Evolutionary conservation across 2,329 filamentous ascomycete genomes (phyloP).

Genomic region (Penicillium hesseltinei): DNA sequence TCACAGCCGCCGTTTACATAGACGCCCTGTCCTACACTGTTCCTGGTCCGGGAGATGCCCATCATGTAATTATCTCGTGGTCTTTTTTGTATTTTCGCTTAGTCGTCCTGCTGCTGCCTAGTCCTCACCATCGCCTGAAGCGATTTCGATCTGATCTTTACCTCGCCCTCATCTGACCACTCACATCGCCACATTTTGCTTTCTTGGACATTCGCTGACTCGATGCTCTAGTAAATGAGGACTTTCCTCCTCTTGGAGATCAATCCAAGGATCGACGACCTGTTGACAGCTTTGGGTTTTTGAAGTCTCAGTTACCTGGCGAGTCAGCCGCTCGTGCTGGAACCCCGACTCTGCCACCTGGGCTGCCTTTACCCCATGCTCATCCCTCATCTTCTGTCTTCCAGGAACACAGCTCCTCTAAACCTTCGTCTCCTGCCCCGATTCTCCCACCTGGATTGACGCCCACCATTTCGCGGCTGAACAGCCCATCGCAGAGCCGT

Average conservation of each 20-base stretch:
- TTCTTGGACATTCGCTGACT: slow-evolving; percentile 29
- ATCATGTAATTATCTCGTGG: slow-evolving; percentile 38
- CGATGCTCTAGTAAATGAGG: slow-evolving; percentile 42
- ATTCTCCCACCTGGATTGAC: slow-evolving; percentile 31
- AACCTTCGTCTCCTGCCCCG: slow-evolving; percentile 30
- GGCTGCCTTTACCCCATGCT: slow-evolving; percentile 42
- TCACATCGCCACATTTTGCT: slow-evolving; percentile 11
- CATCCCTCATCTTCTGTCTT: slow-evolving; percentile 38
- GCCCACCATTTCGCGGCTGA: slow-evolving; percentile 25
- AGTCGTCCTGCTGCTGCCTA: slow-evolving; percentile 9
- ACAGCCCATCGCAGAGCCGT: slow-evolving; percentile 30
- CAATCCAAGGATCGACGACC: slow-evolving; percentile 37
- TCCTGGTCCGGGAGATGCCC: slow-evolving; percentile 25
- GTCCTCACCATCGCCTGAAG: neutral
- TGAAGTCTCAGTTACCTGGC: slow-evolving; percentile 35
- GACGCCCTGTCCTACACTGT: slow-evolving; percentile 34
- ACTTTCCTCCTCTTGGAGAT: slow-evolving; percentile 48
- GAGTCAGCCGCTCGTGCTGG: slow-evolving; percentile 36
- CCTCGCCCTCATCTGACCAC: slow-evolving; percentile 8
- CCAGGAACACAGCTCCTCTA: slow-evolving; percentile 33
- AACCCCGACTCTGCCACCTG: slow-evolving; percentile 43
- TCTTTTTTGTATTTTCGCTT: slow-evolving; percentile 29
- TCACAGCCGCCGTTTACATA: slow-evolving; percentile 47
- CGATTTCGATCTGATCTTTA: neutral
- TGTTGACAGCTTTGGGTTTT: slow-evolving; percentile 37